Evolutionary conservation across 1,139 yeast genomes (phyloP).

Genomic region (Pichiaceae sp.): DNA sequence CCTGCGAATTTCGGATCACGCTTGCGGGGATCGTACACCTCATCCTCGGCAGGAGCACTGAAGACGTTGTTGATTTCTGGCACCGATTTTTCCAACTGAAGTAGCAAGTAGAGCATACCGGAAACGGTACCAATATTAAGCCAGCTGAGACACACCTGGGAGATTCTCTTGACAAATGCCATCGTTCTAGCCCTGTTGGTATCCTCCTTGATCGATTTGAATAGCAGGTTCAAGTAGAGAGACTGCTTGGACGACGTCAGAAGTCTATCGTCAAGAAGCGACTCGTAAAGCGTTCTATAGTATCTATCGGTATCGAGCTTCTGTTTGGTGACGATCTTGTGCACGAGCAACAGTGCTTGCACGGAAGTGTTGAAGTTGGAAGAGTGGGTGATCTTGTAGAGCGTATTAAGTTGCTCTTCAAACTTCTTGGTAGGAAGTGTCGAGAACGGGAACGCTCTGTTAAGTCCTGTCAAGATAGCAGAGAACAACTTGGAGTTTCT

Average conservation of each 20-base stretch:
- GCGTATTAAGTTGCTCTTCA: constrained; percentile 70
- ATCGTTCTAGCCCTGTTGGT: constrained; percentile 54
- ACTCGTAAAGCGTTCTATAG: constrained; percentile 84
- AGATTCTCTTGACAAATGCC: constrained; percentile 86
- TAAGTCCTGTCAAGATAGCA: constrained; percentile 88
- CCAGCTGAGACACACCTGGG: constrained; percentile 84
- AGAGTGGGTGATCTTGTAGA: constrained; percentile 87
- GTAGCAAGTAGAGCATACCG: constrained; percentile 77
- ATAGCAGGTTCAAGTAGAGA: constrained; percentile 76
- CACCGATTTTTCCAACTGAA: constrained; percentile 50
- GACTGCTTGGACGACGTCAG: constrained; percentile 64
- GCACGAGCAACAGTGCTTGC: constrained; percentile 81
- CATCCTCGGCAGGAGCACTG: constrained; percentile 30
- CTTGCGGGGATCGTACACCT: constrained; percentile 67
- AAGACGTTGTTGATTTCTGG: constrained; percentile 44
- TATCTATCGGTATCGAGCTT: constrained; percentile 46
- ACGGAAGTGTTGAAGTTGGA: constrained; percentile 91
- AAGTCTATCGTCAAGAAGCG: constrained; percentile 78
- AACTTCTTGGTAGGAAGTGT: constrained; percentile 65
- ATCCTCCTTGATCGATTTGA: constrained; percentile 76
- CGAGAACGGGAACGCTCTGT: constrained; percentile 94
- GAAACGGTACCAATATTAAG: constrained; percentile 78
- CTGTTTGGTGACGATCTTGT: constrained; percentile 57
- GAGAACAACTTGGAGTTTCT: constrained; percentile 79
- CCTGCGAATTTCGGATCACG: constrained; percentile 86